These are phyloP conservation scores for Tetrahymena elliotti DNA, from an alignment of 73 alveolate genomes.

Conservation along the genomic window DNA sequence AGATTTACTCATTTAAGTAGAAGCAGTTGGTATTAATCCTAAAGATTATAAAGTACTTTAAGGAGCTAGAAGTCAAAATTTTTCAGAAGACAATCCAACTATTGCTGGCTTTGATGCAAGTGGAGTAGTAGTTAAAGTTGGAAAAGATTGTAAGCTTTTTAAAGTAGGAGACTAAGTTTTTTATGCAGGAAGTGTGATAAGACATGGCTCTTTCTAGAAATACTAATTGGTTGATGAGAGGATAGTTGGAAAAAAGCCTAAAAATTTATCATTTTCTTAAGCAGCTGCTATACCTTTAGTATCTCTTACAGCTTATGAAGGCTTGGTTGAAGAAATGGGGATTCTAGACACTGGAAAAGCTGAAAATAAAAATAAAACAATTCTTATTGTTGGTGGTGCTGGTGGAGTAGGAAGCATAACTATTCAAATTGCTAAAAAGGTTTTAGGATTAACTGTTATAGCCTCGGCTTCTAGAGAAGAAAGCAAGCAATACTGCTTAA, in stretches of 20 bases:
- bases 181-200: neutral
- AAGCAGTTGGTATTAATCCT: neutral
- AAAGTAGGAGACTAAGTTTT: neutral
- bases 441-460: neutral
- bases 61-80: neutral
- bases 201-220: neutral
- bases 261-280: neutral
- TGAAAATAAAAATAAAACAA: neutral
- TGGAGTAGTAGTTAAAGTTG: neutral
- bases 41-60: neutral
- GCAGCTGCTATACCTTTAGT: constrained; percentile 11
- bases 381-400: constrained; percentile 4
- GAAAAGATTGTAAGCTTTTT: neutral
- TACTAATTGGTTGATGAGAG: neutral
- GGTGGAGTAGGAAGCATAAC: constrained; percentile 16
- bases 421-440: constrained; percentile 1
- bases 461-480: constrained; percentile 13
- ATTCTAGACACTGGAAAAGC: neutral
- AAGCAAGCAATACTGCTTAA: neutral
- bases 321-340: neutral
- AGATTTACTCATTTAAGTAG: neutral
- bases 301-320: constrained; percentile 13
- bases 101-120: neutral
- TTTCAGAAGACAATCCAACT: neutral
- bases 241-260: constrained; percentile 1